phyloP scores from a whole-genome alignment of 2,329 filamentous ascomycete species.

The Arthrobotrys conoides region DNA sequence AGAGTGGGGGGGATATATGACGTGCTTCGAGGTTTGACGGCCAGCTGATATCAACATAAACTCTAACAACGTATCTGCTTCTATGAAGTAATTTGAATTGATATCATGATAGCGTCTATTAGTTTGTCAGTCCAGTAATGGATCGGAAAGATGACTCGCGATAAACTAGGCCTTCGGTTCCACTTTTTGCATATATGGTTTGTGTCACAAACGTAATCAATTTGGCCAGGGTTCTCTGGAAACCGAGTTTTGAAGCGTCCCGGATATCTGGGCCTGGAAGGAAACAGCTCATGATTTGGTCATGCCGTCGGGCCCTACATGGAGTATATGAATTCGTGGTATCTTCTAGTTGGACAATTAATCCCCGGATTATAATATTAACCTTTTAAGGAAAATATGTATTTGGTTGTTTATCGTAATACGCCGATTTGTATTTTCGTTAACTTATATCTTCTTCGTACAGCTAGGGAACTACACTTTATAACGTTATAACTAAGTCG shows the following conservation, averaged over 20 bases:
- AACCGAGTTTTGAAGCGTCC: constrained; percentile 13
- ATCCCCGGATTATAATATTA: no score
- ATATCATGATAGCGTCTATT: not conserved
- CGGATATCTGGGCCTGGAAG: not conserved
- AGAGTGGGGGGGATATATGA: constrained; percentile 29
- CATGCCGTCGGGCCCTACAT: constrained; percentile 24
- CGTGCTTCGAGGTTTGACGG: constrained; percentile 30
- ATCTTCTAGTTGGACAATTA: not conserved
- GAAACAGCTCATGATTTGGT: constrained; percentile 42
- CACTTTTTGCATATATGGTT: not conserved
- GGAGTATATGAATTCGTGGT: constrained; percentile 15
- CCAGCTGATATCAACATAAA: constrained; percentile 40
- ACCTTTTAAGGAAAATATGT: not conserved
- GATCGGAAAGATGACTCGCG: not conserved
- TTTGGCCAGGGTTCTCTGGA: constrained; percentile 11
- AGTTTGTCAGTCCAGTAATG: not conserved
- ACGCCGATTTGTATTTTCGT: no score
- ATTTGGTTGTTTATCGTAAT: not conserved
- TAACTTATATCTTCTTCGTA: no score
- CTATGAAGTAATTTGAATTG: no score
- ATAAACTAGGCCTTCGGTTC: constrained; percentile 4
- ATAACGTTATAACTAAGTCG: no score
- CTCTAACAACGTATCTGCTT: not conserved
- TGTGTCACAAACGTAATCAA: constrained; percentile 23
- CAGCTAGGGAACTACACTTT: no score